Evolutionary conservation across 768 basidiomycete genomes (phyloP).

Genomic region (Naganishia vaughanmartiniae): DNA sequence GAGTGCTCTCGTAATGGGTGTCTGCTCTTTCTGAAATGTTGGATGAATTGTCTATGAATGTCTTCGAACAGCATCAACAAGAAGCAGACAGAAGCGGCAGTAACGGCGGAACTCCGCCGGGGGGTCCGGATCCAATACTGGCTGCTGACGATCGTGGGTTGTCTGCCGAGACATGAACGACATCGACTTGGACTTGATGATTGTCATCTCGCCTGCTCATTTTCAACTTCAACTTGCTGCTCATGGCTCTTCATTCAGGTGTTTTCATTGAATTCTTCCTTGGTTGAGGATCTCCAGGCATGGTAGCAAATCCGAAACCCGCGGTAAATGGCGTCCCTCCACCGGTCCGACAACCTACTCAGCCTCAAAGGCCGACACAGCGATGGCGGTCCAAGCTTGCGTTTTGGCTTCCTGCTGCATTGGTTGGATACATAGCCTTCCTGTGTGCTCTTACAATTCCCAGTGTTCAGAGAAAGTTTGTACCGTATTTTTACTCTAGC

Average conservation of each 20-base stretch:
- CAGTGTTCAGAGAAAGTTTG: constrained; percentile 69
- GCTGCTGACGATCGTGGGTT: constrained; percentile 9
- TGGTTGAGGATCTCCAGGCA: not conserved
- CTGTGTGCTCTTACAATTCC: constrained; percentile 63
- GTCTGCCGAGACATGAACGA: constrained; percentile 22
- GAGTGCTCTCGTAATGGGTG: too few species aligned
- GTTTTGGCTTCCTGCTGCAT: constrained; percentile 14
- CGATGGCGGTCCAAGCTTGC: not conserved
- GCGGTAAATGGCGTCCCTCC: not conserved
- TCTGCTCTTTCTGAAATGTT: not conserved
- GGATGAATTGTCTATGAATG: constrained; percentile 11
- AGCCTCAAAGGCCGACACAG: not conserved
- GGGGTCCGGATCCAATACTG: not conserved
- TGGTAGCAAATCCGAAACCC: not conserved
- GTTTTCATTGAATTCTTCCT: not conserved
- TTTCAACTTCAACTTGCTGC: not conserved
- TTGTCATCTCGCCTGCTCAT: too few species aligned
- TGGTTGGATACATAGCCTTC: constrained; percentile 56
- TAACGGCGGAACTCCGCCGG: not conserved
- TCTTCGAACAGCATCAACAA: not conserved
- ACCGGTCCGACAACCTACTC: not conserved
- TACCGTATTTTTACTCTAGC: constrained; percentile 31
- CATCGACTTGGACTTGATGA: too few species aligned
- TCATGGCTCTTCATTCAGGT: not conserved
- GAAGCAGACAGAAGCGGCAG: not conserved